Conservation (phyloP, 129 eudicot genomes). For the Chrysanthemum seticuspe region DNA sequence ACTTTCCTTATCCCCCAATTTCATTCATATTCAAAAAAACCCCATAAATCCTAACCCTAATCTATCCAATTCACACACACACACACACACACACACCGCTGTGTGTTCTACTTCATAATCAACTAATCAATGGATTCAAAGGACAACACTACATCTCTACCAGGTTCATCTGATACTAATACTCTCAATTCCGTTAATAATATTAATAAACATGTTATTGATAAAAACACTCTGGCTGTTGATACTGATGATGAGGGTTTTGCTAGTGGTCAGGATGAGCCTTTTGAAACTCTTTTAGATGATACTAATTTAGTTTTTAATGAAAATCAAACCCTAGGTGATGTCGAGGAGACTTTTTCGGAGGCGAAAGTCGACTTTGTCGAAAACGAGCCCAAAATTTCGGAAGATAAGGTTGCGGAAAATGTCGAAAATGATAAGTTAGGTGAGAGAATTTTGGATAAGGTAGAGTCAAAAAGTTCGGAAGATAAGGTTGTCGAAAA, state of each 20-base stretch:
- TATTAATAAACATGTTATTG: slow-evolving; percentile 1
- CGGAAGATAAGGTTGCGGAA: too few species aligned
- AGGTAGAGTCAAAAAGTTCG: not conserved
- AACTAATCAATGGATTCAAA: slow-evolving; percentile 37
- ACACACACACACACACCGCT: too few species aligned
- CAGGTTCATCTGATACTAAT: slow-evolving; percentile 24
- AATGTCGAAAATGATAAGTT: not conserved
- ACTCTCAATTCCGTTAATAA: slow-evolving; percentile 9
- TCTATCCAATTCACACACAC: not conserved
- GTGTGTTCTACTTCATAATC: too few species aligned
- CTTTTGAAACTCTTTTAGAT: slow-evolving; percentile 38
- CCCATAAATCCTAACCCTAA: slow-evolving; percentile 14
- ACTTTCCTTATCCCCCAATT: slow-evolving; percentile 20
- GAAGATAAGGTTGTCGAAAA: not conserved
- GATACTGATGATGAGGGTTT: slow-evolving; percentile 48
- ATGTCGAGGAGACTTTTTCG: slow-evolving; percentile 28
- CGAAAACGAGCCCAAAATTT: too few species aligned
- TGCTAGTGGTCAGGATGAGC: slow-evolving; percentile 70
- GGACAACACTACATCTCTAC: slow-evolving; percentile 27
- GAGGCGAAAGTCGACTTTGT: slow-evolving; percentile 33
- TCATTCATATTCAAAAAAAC: too few species aligned
- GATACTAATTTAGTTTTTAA: not conserved
- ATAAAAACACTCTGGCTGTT: not conserved
- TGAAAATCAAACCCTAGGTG: not conserved
- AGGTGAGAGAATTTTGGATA: not conserved